Conservation (phyloP, 2,329 filamentous ascomycete species). For the Alternaria dauci region DNA sequence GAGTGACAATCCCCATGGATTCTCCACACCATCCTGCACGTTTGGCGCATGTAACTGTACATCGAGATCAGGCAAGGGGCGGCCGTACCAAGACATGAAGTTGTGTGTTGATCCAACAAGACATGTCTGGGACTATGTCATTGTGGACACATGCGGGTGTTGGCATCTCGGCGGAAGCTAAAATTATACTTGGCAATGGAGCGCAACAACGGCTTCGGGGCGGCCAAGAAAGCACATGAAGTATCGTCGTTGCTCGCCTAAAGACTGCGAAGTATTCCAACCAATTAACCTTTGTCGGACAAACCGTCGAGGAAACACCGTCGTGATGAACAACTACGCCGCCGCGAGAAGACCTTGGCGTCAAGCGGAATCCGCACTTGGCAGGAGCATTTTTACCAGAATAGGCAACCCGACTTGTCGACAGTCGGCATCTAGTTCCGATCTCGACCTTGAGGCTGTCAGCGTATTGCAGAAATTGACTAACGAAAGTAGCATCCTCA, state of each 20-base stretch:
- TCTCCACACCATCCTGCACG: conserved; percentile 22
- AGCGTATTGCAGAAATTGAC: not conserved
- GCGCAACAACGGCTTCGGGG: conserved; percentile 12
- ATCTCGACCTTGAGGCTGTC: conserved; percentile 4
- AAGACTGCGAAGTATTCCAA: not conserved
- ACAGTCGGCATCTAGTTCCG: conserved; percentile 15
- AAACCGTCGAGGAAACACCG: not conserved
- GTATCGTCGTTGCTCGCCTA: conserved; percentile 2
- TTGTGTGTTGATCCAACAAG: conserved; percentile 12
- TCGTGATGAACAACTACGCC: conserved; percentile 13
- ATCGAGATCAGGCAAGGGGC: conserved; percentile 19
- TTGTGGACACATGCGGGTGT: conserved; percentile 32
- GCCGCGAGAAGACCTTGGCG: conserved; percentile 17
- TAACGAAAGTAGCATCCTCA: not conserved
- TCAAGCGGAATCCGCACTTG: conserved; percentile 22
- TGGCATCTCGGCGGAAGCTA: conserved; percentile 29
- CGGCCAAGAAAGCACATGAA: conserved; percentile 23
- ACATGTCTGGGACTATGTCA: conserved; percentile 37
- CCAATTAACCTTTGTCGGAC: conserved; percentile 12
- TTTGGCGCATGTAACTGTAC: conserved; percentile 41
- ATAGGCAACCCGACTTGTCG: conserved; percentile 13
- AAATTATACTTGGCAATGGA: conserved; percentile 30
- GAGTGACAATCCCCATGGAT: conserved; percentile 22
- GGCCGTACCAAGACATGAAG: conserved; percentile 23
- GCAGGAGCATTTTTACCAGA: conserved; percentile 16